phyloP scores from a whole-genome alignment of 176 grass and related monocot species.

The Hsuehochloa calcarea region DNA sequence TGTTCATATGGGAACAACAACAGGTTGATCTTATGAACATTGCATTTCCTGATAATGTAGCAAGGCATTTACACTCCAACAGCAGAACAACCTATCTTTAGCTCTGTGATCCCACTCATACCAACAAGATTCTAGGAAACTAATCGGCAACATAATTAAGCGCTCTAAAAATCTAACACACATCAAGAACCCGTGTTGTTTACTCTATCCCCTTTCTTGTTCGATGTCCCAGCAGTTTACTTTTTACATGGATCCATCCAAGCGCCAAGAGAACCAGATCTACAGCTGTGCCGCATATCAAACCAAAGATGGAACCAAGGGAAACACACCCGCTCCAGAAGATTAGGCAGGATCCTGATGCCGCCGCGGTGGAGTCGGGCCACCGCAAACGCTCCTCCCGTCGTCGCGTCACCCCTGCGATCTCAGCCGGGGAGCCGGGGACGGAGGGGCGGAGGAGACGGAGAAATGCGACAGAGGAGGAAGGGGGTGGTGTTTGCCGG shows the following conservation, averaged over 20 bases:
- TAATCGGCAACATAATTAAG: background rate
- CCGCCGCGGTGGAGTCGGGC: background rate
- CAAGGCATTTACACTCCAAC: background rate
- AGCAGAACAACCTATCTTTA: background rate
- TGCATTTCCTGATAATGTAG: background rate
- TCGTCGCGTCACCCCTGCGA: background rate
- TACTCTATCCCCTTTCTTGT: background rate
- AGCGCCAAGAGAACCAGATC: background rate
- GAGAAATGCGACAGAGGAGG: background rate
- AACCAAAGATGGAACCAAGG: background rate
- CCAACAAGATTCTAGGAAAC: background rate
- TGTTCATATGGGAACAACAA: background rate
- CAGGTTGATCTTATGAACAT: background rate
- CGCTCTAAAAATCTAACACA: background rate
- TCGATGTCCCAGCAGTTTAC: background rate
- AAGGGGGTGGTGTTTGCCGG: background rate
- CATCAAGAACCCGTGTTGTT: background rate
- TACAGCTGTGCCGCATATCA: background rate
- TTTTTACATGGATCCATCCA: background rate
- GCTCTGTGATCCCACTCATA: background rate
- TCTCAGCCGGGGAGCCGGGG: background rate
- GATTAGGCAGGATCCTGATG: background rate
- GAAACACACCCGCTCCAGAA: background rate
- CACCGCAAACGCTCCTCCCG: background rate
- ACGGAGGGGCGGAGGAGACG: background rate